These are phyloP conservation scores for Lactarius hengduanensis DNA, from an alignment of 768 basidiomycete genomes.

Conservation along the genomic window DNA sequence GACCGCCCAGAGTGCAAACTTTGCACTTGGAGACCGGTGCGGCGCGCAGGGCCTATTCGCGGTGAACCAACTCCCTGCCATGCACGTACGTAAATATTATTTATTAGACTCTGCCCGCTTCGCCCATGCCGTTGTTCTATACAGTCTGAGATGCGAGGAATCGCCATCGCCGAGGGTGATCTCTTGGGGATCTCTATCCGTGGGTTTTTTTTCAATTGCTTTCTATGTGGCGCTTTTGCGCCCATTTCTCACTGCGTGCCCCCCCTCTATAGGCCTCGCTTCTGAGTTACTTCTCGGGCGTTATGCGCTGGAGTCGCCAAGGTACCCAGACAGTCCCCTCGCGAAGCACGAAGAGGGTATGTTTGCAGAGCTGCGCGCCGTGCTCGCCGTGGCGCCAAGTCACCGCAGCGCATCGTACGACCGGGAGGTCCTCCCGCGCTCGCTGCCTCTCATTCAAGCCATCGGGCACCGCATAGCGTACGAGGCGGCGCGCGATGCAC, in stretches of 20 bases:
- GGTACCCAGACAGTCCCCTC: constrained; percentile 47
- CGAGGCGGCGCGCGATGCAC: constrained; percentile 47
- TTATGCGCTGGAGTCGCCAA: constrained; percentile 49
- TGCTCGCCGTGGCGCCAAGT: constrained; percentile 17
- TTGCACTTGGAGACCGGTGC: constrained; percentile 59
- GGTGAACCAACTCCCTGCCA: constrained; percentile 56
- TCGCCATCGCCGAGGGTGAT: constrained; percentile 50
- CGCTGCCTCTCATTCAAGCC: constrained; percentile 53
- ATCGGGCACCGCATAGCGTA: constrained; percentile 64
- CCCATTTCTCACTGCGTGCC: constrained; percentile 20
- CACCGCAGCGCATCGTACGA: constrained; percentile 55
- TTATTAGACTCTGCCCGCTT: constrained; percentile 37
- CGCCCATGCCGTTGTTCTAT: background rate
- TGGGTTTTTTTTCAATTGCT: constrained; percentile 40
- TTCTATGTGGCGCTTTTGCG: constrained; percentile 25
- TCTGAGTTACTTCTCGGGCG: constrained; percentile 57
- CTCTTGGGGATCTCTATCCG: constrained; percentile 47
- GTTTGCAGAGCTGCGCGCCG: constrained; percentile 32
- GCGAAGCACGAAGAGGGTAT: constrained; percentile 46
- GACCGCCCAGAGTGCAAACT: constrained; percentile 50
- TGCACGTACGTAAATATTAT: constrained; percentile 43
- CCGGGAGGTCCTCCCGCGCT: constrained; percentile 54
- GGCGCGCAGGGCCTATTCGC: constrained; percentile 68
- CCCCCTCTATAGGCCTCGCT: constrained; percentile 44
- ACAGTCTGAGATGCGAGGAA: constrained; percentile 31